Evolutionary conservation across 2,329 filamentous ascomycete species (phyloP).

Genomic region (Stachybotrys chartarum): DNA sequence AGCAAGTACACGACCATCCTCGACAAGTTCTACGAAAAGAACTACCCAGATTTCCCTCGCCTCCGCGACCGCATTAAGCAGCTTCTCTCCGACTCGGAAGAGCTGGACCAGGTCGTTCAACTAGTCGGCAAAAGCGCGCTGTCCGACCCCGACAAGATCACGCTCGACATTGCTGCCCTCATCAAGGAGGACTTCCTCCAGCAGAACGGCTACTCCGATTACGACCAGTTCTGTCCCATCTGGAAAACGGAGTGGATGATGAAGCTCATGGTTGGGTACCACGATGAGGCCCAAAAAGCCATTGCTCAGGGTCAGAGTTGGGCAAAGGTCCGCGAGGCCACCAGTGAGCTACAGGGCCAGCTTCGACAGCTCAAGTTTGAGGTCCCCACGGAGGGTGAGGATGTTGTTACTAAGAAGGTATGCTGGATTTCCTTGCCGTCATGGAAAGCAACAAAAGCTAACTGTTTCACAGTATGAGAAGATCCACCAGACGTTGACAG

Average conservation of each 20-base stretch:
- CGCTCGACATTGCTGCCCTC: constrained; percentile 80
- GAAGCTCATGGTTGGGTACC: constrained; percentile 98
- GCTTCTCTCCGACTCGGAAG: constrained; percentile 89
- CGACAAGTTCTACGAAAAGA: constrained; percentile 90
- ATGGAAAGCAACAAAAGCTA: constrained; percentile 20
- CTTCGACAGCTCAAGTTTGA: constrained; percentile 96
- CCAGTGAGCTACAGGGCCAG: constrained; percentile 74
- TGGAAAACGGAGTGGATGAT: constrained; percentile 99
- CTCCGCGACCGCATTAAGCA: constrained; percentile 91
- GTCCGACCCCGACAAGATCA: constrained; percentile 97
- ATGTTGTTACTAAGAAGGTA: constrained; percentile 77
- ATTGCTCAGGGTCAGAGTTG: constrained; percentile 85
- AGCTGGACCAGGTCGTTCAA: constrained; percentile 97
- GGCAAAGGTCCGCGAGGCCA: constrained; percentile 88
- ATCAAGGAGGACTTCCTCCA: constrained; percentile 99
- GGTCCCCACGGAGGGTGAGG: constrained; percentile 77
- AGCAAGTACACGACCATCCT: constrained; percentile 89
- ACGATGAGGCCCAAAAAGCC: constrained; percentile 95
- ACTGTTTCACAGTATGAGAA: constrained; percentile 69
- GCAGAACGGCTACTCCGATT: constrained; percentile 98
- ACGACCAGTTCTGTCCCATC: constrained; percentile 97
- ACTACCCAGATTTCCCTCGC: constrained; percentile 88
- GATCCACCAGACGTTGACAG: constrained; percentile 83
- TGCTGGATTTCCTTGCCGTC: constrained; percentile 14
- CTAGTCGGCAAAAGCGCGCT: constrained; percentile 95